A percentile compares a stretch with the other conserved stretches of the same genome.
Evolutionary conservation across 2,329 filamentous ascomycete species (phyloP).

Genomic region (Ceratocystis cubensis): DNA sequence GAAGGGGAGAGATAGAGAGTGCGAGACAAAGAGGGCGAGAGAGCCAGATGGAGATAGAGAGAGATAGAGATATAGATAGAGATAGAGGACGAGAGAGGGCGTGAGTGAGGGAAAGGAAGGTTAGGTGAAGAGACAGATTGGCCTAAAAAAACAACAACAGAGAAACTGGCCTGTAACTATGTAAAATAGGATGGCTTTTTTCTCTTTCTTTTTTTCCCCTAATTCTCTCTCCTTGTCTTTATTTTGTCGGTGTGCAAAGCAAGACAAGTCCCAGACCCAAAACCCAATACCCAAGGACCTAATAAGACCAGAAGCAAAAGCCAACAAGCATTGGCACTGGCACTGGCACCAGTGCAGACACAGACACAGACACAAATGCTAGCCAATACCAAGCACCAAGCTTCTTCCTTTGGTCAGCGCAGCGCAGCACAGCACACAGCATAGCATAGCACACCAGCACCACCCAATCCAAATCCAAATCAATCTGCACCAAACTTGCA

Average conservation of each 20-base stretch:
- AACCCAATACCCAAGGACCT: too few relatives aligned
- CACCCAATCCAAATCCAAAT: too few relatives aligned
- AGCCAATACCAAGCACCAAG: neutral
- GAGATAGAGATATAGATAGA: neutral
- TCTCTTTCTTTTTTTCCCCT: neutral
- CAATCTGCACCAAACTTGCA: too few relatives aligned
- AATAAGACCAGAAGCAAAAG: neutral
- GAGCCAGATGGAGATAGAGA: neutral
- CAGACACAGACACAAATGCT: neutral
- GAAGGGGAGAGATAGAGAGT: neutral
- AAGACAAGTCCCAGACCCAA: neutral
- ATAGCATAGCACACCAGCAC: neutral
- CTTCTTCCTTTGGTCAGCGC: too few relatives aligned
- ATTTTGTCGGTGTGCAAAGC: slow-evolving; percentile 4
- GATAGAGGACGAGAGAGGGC: neutral
- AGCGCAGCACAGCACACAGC: too few relatives aligned
- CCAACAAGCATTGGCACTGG: neutral
- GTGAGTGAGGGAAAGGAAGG: neutral
- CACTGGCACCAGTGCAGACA: neutral
- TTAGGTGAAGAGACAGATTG: neutral
- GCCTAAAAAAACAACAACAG: neutral
- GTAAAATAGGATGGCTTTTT: neutral
- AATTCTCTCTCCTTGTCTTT: neutral
- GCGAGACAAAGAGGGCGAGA: neutral
- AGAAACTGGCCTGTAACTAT: neutral